Conservation (phyloP, 306 rosid species). For the Lagenaria siceraria region DNA sequence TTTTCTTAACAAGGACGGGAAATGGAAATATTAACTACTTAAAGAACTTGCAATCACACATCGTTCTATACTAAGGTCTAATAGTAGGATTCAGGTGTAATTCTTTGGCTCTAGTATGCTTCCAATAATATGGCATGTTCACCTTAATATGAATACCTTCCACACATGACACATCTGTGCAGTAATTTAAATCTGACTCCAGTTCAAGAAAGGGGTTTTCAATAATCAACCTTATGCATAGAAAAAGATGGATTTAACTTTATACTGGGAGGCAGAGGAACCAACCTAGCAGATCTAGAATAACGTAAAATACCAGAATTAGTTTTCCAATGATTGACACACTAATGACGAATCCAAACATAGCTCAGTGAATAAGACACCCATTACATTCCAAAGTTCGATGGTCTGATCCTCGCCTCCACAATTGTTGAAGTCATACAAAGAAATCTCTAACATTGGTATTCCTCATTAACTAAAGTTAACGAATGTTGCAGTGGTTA, state of each 20-base stretch:
- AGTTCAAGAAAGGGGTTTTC: not conserved
- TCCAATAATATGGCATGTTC: not conserved
- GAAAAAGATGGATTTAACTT: not conserved
- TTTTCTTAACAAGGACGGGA: too few relatives aligned
- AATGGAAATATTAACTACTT: too few relatives aligned
- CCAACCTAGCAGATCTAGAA: not conserved
- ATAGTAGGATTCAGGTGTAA: too few relatives aligned
- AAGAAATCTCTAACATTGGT: not conserved
- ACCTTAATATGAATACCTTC: not conserved
- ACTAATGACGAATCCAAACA: too few relatives aligned
- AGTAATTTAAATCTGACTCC: too few relatives aligned
- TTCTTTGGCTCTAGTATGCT: too few relatives aligned
- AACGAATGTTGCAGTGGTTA: not conserved
- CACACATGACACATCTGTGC: not conserved
- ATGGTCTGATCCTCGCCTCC: too few relatives aligned
- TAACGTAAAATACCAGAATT: not conserved
- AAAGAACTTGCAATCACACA: too few relatives aligned
- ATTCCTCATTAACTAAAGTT: not conserved
- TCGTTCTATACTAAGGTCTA: too few relatives aligned
- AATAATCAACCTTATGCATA: not conserved
- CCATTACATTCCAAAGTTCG: too few relatives aligned
- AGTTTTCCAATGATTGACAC: not conserved
- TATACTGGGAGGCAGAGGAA: not conserved
- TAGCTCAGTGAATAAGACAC: too few relatives aligned
- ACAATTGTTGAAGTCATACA: too few relatives aligned